Evolutionary conservation across 164 flowering plant species (phyloP), one percentile per base, ranked within the genome.

Genomic region (Stephania cephalantha): DNA sequence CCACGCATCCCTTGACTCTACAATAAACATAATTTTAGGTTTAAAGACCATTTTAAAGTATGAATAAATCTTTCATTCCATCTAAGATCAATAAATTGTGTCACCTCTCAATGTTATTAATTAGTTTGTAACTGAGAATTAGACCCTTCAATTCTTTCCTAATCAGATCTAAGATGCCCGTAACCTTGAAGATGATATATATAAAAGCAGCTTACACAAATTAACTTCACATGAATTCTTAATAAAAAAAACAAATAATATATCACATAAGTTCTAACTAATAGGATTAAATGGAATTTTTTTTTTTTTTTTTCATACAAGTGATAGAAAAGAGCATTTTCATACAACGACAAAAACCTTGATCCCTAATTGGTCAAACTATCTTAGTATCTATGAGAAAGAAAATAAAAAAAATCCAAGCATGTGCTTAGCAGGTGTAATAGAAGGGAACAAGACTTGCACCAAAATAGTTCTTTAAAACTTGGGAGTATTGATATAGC

Each of bases 401-500:
- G 53, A 8, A 53, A 12, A 8, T 1, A 53, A 18, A 53, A 4
- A 20, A 6, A 8, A 63, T 15, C 4, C 2, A 25, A 4, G 29
- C 65, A 35, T 15, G 5, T 4, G 10, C 48, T 15, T 71, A 69
- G 48, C 1, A 22, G 35, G 42, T 22, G 20, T 30, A 53, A 71
- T 48, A 44, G 20, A 71, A 58, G 52, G 52, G 63, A 73, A 20
- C 67, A 45, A 35, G 46, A 5, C 83, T 88, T 70, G 87, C 93
- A 81, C 73, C 84, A 76, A 78, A 81, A 73, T 82, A 83, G 8
- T 78, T 83, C 74, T 86, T 84, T 78, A 87, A 67, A 82, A 78
- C 75, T 61, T 87, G 87, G 68, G 93, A 86, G 83, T 87, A 73
- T 46, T 81, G 85, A 77, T 83, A 69, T 29, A 93, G 74, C 30